A percentile compares a stretch with the other conserved stretches of the same genome.
phyloP scores from a whole-genome alignment of 371 early-diverging fungal genomes.

The Syncephalastrum racemosum region DNA sequence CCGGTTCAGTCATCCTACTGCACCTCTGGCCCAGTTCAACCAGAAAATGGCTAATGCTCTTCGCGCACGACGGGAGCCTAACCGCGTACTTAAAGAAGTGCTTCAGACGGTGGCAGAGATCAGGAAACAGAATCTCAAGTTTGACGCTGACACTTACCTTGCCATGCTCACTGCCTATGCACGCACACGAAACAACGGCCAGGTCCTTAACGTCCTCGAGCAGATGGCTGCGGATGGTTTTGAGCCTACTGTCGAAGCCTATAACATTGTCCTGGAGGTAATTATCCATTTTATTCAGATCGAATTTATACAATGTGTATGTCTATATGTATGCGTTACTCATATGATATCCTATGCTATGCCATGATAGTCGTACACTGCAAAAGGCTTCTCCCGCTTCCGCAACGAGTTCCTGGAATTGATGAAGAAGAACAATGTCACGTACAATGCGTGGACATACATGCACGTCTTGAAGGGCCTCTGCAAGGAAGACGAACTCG shows the following conservation, averaged over 20 bases:
- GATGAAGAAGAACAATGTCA: slow-evolving; percentile 37
- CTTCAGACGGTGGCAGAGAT: slow-evolving; percentile 31
- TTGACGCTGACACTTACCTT: slow-evolving; percentile 53
- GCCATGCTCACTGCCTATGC: slow-evolving; percentile 46
- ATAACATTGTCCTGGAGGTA: slow-evolving; percentile 36
- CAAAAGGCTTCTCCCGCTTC: too few species aligned
- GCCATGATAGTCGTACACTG: neutral
- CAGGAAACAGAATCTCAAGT: slow-evolving; percentile 29
- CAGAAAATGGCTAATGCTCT: slow-evolving; percentile 16
- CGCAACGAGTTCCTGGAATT: slow-evolving; percentile 20
- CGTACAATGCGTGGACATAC: slow-evolving; percentile 35
- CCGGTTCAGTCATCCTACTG: slow-evolving; percentile 37
- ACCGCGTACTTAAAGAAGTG: slow-evolving; percentile 16
- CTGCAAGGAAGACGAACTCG: slow-evolving; percentile 35
- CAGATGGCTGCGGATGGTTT: slow-evolving; percentile 35
- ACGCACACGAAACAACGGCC: slow-evolving; percentile 20
- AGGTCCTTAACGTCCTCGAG: slow-evolving; percentile 16
- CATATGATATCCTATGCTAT: too few species aligned
- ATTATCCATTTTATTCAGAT: neutral
- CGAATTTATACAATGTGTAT: too few species aligned
- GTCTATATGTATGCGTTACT: too few species aligned
- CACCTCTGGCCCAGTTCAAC: slow-evolving; percentile 32
- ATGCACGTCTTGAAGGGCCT: slow-evolving; percentile 45
- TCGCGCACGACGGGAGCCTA: slow-evolving; percentile 12
- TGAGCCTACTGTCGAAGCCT: slow-evolving; percentile 32